A percentile compares a stretch with the other conserved stretches of the same genome.
phyloP scores from a whole-genome alignment of 1,284 basidiomycete species.

The Microbotryum violaceum region DNA sequence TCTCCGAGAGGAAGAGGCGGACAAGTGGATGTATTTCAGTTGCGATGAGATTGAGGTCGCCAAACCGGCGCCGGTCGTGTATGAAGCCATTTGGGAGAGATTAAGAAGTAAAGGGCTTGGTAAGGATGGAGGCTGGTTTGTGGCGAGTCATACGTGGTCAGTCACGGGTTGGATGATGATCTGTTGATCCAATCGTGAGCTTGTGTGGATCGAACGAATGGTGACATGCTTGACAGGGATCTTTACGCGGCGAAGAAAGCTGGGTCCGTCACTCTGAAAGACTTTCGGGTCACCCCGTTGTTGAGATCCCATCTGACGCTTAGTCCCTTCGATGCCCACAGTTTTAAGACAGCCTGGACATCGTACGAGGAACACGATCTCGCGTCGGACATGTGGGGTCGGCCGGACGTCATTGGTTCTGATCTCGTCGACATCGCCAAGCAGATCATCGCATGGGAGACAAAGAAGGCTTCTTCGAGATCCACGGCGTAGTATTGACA shows the following conservation, averaged over 20 bases:
- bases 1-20: not conserved
- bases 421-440: constrained; percentile 16
- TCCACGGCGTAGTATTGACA: not conserved
- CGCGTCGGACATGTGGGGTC: constrained; percentile 10
- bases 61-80: constrained; percentile 23
- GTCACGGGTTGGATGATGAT: not conserved
- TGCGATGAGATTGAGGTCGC: constrained; percentile 20
- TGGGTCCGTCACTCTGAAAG: constrained; percentile 7
- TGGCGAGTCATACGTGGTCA: constrained; percentile 21
- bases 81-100: constrained; percentile 12
- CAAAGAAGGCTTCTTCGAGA: not conserved
- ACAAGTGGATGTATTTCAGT: constrained; percentile 12
- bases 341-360: constrained; percentile 21
- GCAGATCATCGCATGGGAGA: constrained; percentile 15
- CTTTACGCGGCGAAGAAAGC: constrained; percentile 21
- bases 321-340: not conserved
- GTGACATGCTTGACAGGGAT: constrained; percentile 8
- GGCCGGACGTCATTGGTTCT: constrained; percentile 21
- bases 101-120: not conserved
- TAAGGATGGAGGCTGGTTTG: constrained; percentile 15
- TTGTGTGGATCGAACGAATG: too few relatives aligned
- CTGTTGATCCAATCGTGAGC: not conserved
- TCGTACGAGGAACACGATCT: constrained; percentile 23
- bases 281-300: not conserved
- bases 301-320: not conserved